Conservation (phyloP, 78 protist genomes). For the Bodo saltans region DNA sequence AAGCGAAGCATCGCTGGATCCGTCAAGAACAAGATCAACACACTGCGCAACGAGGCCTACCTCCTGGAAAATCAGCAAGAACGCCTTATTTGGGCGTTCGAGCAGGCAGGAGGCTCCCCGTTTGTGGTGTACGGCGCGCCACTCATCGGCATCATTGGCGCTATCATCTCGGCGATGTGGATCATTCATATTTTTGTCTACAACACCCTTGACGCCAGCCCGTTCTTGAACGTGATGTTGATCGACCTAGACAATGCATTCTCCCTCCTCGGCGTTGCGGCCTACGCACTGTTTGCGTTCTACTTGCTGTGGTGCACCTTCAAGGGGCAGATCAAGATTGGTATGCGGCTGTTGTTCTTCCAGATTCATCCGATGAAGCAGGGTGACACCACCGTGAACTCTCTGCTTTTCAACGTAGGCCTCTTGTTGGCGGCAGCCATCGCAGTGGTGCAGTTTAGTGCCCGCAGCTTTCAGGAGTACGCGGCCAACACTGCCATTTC, state of each 20-base stretch:
- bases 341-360: constrained; percentile 68
- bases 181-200: constrained; percentile 67
- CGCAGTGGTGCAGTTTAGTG: constrained; percentile 72
- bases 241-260: constrained; percentile 57
- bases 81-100: not conserved
- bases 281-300: constrained; percentile 73
- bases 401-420: constrained; percentile 82
- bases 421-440: constrained; percentile 64
- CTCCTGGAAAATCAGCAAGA: constrained; percentile 62
- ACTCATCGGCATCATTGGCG: constrained; percentile 54
- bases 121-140: constrained; percentile 21
- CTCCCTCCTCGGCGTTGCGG: constrained; percentile 67
- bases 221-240: constrained; percentile 66
- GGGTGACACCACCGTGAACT: constrained; percentile 81
- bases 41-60: constrained; percentile 58
- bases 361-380: constrained; percentile 79
- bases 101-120: constrained; percentile 61
- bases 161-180: constrained; percentile 62
- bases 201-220: constrained; percentile 36
- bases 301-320: constrained; percentile 58
- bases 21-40: not conserved
- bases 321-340: constrained; percentile 81
- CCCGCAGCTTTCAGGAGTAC: constrained; percentile 64
- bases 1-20: not conserved
- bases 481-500: constrained; percentile 61